phyloP scores from a whole-genome alignment of 2,329 filamentous ascomycete genomes.

The Stemphylium lycopersici region DNA sequence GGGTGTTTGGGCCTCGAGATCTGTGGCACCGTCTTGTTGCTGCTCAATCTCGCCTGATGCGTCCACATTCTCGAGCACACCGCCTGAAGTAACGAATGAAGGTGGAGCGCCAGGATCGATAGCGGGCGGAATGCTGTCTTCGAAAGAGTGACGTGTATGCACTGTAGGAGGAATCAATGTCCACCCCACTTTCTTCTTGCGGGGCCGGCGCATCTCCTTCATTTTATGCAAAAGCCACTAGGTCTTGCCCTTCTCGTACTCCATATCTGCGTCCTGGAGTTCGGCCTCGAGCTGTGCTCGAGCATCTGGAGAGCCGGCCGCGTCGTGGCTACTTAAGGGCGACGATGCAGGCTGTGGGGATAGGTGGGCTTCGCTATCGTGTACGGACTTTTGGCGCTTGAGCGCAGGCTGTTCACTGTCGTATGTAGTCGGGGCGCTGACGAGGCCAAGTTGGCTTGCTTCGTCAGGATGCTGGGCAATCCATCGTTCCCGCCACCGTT shows the following conservation, averaged over 20 bases:
- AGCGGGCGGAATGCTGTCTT: not conserved
- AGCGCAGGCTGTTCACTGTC: conserved; percentile 32
- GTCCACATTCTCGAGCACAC: conserved; percentile 3
- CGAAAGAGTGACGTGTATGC: conserved; percentile 5
- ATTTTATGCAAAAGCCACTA: conserved; percentile 15
- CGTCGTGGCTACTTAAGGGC: conserved; percentile 6
- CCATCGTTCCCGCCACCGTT: conserved; percentile 69
- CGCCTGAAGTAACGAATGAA: not conserved
- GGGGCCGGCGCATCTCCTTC: not conserved
- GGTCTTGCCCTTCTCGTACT: conserved; percentile 38
- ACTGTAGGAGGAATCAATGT: not conserved
- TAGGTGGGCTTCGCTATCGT: conserved; percentile 10
- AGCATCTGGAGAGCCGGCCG: conserved; percentile 18
- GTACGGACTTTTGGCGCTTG: conserved; percentile 39
- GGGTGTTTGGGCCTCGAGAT: conserved; percentile 6
- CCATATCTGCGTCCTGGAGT: conserved; percentile 35
- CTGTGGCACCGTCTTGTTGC: conserved; percentile 1
- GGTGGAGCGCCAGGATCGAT: not conserved
- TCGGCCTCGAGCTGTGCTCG: conserved; percentile 44
- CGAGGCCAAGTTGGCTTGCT: conserved; percentile 33
- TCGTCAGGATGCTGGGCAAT: conserved; percentile 36
- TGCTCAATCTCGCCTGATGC: not conserved
- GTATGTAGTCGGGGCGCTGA: not conserved
- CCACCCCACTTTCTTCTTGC: not conserved
- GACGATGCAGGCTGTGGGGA: conserved; percentile 1